Evolutionary conservation across 208 protist species (phyloP).

Genomic region (Trypanosomatidae sp.): DNA sequence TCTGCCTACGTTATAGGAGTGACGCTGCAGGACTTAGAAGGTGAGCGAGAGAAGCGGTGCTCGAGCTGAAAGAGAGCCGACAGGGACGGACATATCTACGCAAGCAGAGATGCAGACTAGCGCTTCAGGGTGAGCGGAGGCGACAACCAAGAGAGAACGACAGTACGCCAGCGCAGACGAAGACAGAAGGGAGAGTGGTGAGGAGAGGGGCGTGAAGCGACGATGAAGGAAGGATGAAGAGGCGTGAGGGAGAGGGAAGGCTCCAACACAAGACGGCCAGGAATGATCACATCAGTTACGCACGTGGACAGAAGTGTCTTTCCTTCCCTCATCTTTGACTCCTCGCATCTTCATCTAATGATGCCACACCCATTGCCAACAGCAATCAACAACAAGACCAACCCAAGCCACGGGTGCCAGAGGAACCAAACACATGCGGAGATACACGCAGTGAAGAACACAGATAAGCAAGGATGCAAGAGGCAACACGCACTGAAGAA

Average conservation of each 20-base stretch:
- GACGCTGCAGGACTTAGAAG: neutral
- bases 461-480: neutral
- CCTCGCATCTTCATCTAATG: neutral
- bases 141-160: too few relatives aligned
- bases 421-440: neutral
- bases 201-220: too few relatives aligned
- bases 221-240: too few relatives aligned
- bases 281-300: neutral
- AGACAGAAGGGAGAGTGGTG: too few relatives aligned
- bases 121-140: too few relatives aligned
- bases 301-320: neutral
- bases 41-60: neutral
- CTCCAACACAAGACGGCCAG: neutral
- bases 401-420: neutral
- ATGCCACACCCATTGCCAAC: neutral
- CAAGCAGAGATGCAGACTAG: neutral
- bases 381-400: too few relatives aligned
- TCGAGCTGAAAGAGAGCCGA: neutral
- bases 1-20: neutral
- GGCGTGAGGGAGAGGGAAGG: too few relatives aligned
- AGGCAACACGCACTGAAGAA: neutral
- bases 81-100: neutral
- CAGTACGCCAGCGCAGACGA: too few relatives aligned
- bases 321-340: neutral
- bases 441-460: neutral